Evolutionary conservation across 345 rosid genomes (phyloP), one percentile per base, ranked within the genome.

Genomic region (Arabidopsis arenosa): DNA sequence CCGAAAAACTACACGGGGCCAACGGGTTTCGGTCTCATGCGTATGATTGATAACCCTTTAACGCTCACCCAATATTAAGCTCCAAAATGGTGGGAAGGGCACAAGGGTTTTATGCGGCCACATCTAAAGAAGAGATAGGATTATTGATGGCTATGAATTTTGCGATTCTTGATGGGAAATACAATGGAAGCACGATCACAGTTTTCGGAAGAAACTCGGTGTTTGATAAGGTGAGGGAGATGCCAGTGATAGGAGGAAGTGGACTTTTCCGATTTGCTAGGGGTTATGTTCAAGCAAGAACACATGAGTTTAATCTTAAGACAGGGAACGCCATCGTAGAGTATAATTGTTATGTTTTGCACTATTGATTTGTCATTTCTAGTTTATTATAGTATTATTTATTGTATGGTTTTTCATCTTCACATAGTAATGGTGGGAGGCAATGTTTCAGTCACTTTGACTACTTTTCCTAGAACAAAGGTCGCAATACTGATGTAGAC

Each of bases 181-280:
- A 87, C 40, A 89, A 86, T 9, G 96, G 92, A 0, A 91, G 97
- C 78, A 80, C 85, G 4, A 79, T 90, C 49, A 79, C 96, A 5
- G 70, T 90, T 26, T 30, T 90, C 9, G 96, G 96, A 36, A 81
- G 87, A 83, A 89, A 89, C 68, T 28, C 77, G 0, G 85, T 85
- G 63, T 70, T 84, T 21, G 63, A 80, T 2, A 72, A 68, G 67
- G 82, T 83, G 68, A 83, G 97, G 18, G 97, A 91, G 81, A 86
- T 91, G 93, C 91, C 95, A 5, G 85, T 91, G 80, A 70, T 89
- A 37, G 87, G 90, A 35, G 95, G 95, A 8, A 85, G 89, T 76
- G 95, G 97, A 12, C 74, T 87, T 21, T 84, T 91, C 84, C 81
- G 94, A 67, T 86, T 89, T 70, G 93, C 89, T 6, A 76, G 90